These are phyloP conservation scores for Aspergillus persii DNA, from an alignment of 2,329 filamentous ascomycete species.

Conservation along the genomic window DNA sequence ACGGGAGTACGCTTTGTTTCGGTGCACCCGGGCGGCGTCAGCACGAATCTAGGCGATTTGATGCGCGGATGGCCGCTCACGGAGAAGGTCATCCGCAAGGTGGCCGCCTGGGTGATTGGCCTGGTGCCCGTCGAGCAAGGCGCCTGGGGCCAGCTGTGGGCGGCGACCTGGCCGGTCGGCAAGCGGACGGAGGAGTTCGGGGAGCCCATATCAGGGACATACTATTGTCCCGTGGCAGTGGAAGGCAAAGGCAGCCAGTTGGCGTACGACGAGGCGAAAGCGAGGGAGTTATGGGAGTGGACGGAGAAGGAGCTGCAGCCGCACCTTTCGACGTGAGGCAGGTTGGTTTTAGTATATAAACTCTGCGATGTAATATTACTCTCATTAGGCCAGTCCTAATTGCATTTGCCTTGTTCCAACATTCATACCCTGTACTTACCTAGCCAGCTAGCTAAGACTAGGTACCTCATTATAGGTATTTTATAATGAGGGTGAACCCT, in stretches of 20 bases:
- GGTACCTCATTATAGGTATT: neutral
- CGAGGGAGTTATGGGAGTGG: constrained; percentile 39
- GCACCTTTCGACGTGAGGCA: neutral
- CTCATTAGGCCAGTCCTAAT: too few species aligned
- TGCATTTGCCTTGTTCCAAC: too few species aligned
- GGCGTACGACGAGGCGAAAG: constrained; percentile 25
- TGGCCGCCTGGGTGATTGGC: neutral
- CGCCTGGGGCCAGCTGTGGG: neutral
- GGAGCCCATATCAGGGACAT: neutral
- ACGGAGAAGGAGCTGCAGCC: constrained; percentile 25
- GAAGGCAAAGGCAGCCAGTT: constrained; percentile 18
- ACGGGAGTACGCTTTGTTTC: neutral
- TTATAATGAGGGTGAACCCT: neutral
- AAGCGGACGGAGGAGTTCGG: neutral
- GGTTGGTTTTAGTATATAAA: too few species aligned
- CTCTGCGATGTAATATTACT: too few species aligned
- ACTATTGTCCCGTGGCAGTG: constrained; percentile 25
- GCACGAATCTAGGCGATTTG: neutral
- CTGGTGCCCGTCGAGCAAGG: neutral
- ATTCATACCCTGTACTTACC: too few species aligned
- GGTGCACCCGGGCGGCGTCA: neutral
- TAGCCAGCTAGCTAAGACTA: too few species aligned
- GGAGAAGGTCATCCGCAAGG: neutral
- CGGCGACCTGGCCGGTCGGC: neutral
- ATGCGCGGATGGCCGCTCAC: neutral